phyloP scores from a whole-genome alignment of 352 stramenopile species.

The Phytophthora fragariae region DNA sequence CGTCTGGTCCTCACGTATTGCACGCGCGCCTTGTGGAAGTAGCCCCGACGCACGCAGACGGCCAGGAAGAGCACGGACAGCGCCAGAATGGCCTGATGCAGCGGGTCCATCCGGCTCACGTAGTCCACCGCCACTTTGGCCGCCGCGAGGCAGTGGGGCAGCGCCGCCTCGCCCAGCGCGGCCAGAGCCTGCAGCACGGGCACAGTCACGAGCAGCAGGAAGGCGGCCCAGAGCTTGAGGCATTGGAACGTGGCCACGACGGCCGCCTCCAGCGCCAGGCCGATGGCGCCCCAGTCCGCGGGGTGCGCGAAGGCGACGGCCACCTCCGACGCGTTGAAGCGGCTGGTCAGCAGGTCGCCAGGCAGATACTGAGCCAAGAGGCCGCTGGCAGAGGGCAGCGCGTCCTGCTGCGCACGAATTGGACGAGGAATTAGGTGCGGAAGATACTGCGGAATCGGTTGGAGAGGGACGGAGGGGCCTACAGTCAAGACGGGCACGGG shows the following conservation, averaged over 20 bases:
- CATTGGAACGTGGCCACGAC: constrained; percentile 68
- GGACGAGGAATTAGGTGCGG: not conserved
- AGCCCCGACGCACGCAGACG: constrained; percentile 72
- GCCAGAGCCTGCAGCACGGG: constrained; percentile 53
- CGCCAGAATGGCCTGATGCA: constrained; percentile 58
- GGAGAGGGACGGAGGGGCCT: constrained; percentile 1
- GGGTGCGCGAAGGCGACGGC: constrained; percentile 54
- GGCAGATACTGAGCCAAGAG: constrained; percentile 32
- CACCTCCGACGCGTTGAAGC: constrained; percentile 34
- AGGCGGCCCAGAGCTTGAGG: constrained; percentile 62
- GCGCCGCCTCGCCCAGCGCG: constrained; percentile 56
- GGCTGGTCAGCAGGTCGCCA: not conserved
- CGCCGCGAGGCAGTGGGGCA: constrained; percentile 70
- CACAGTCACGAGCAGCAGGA: constrained; percentile 57
- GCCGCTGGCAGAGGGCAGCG: constrained; percentile 11
- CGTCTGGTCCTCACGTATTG: constrained; percentile 62
- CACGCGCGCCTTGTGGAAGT: constrained; percentile 62
- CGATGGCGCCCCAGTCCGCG: constrained; percentile 75
- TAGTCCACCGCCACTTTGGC: constrained; percentile 47
- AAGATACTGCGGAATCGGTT: not conserved
- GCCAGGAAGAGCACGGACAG: constrained; percentile 38
- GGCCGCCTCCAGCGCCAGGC: constrained; percentile 58
- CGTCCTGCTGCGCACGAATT: constrained; percentile 23
- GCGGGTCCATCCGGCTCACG: constrained; percentile 64
- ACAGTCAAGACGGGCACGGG: constrained; percentile 26